A percentile compares a stretch with the other conserved stretches of the same genome.
phyloP scores from a whole-genome alignment of 2,329 filamentous ascomycete genomes.

The Talaromyces sp. region DNA sequence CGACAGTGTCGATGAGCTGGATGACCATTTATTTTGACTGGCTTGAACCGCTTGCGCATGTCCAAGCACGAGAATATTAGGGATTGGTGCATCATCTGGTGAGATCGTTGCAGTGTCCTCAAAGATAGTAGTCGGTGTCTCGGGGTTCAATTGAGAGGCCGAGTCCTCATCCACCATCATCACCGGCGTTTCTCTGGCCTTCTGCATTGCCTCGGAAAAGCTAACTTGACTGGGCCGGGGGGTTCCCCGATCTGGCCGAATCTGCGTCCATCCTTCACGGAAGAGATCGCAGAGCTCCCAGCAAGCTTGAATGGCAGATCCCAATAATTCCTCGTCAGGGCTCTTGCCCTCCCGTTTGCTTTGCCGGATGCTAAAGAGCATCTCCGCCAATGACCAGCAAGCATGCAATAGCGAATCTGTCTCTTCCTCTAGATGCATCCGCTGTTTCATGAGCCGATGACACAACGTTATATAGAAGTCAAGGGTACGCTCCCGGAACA shows the following conservation, averaged over 20 bases:
- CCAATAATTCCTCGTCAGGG: constrained; percentile 78
- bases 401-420: constrained; percentile 80
- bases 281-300: constrained; percentile 95
- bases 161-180: constrained; percentile 27
- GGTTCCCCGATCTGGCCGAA: constrained; percentile 80
- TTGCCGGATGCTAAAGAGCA: constrained; percentile 87
- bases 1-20: constrained; percentile 74
- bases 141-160: constrained; percentile 54
- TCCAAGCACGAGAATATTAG: constrained; percentile 84
- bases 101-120: constrained; percentile 87
- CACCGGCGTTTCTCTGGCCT: constrained; percentile 48
- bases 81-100: constrained; percentile 73
- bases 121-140: constrained; percentile 93
- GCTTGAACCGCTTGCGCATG: constrained; percentile 58
- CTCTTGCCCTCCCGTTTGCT: constrained; percentile 70
- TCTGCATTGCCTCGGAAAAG: constrained; percentile 61
- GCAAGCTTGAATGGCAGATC: constrained; percentile 86
- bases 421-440: constrained; percentile 72
- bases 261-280: constrained; percentile 85
- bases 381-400: constrained; percentile 88
- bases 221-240: constrained; percentile 76
- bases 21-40: constrained; percentile 63
- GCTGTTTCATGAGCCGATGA: constrained; percentile 94
- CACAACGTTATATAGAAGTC: constrained; percentile 95
- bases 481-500: constrained; percentile 82